Conservation (phyloP, 768 basidiomycete genomes). For the Lanmaoa rubissima region DNA sequence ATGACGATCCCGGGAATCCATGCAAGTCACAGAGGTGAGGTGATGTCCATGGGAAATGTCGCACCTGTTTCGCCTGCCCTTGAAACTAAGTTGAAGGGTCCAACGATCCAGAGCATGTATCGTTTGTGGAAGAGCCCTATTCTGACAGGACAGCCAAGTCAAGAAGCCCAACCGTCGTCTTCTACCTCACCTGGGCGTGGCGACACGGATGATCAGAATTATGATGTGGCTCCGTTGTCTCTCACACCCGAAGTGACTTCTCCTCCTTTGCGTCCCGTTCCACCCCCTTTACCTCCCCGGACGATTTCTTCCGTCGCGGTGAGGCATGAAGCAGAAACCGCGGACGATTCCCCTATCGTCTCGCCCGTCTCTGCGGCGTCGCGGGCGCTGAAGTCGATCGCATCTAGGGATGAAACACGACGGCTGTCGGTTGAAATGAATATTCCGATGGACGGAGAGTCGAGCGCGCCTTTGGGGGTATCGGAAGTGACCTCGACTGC, state of each 20-base stretch:
- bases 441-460: conserved; percentile 5
- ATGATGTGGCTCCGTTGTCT: conserved; percentile 30
- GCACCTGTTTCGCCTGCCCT: conserved; percentile 44
- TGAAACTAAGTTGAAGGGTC: conserved; percentile 42
- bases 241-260: conserved; percentile 23
- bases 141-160: conserved; percentile 27
- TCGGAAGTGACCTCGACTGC: conserved; percentile 4
- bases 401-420: conserved; percentile 41
- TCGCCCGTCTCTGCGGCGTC: conserved; percentile 42
- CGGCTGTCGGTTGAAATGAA: conserved; percentile 25
- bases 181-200: conserved; percentile 6
- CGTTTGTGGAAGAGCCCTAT: conserved; percentile 68
- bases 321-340: conserved; percentile 29
- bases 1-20: conserved; percentile 91
- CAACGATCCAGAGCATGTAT: conserved; percentile 67
- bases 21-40: conserved; percentile 77
- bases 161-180: conserved; percentile 13
- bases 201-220: conserved; percentile 24
- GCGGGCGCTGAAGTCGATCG: conserved; percentile 58
- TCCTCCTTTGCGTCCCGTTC: conserved; percentile 29
- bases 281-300: conserved; percentile 44
- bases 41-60: conserved; percentile 81
- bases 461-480: neutral
- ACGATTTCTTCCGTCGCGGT: conserved; percentile 33
- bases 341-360: conserved; percentile 20